Evolutionary conservation across 2,329 filamentous ascomycete species (phyloP), one percentile per base, ranked within the genome.

Genomic region (Sporothrix phasma): DNA sequence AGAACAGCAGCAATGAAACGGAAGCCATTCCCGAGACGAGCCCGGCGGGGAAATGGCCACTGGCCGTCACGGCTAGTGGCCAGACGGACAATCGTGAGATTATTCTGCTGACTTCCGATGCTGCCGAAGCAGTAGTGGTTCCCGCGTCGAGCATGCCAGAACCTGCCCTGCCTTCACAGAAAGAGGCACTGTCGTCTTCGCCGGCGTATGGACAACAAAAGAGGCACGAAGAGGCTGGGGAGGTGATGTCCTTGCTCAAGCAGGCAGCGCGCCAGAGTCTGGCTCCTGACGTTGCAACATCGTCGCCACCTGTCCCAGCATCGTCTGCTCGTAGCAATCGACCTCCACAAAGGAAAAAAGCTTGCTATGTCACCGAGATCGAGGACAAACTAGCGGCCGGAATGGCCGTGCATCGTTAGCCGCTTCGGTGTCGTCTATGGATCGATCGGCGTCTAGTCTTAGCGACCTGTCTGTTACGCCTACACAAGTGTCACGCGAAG

Each of bases 391-490:
- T 13, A 49, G 46, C 13, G 46, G 46, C 11, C 49, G 22, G 8
- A 45, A 13, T 5, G 47, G 24, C 5, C 61, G 45, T 17, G 10
- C 39, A 5, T 26, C 43, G 10, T 31, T 34, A 15, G 63, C 65
- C 31, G 46, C 66, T 1, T 61, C 66, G n/a, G 39, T 47, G 19
- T 65, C 58, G 13, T 61, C 63, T 34, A 45, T 29, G 54, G 26
- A 39, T 34, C 29, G 64, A 61, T 53, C 70, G 2, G 74, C 73
- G 2, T 80, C 78, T 2, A 75, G 73, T 5, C 70, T 80, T 11
- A 80, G 76, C 63, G 68, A 73, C 24, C 66, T 79, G 15, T 75
- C 75, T 1, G 69, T 71, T 0, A 80, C 79, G 0, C 78, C 79
- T 2, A 64, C 66, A 7, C 45, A 60, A 7, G 29, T 47, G 1